Percentiles rank a stretch among this genome's conserved stretches.
phyloP scores from a whole-genome alignment of 352 stramenopile species.

The Phytophthora ramorum region DNA sequence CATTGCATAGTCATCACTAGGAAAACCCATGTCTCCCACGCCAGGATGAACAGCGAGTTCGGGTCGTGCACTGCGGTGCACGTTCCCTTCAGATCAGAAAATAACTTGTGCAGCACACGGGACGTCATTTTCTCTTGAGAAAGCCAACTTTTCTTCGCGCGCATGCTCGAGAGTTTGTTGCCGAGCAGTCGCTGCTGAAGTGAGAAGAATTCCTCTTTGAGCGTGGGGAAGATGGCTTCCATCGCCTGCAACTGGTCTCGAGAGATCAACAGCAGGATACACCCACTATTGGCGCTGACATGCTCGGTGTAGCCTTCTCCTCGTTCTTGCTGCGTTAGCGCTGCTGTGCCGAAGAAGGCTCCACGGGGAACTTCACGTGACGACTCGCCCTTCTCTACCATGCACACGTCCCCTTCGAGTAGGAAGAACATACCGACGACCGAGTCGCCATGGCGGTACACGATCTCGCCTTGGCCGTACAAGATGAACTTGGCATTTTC shows the following conservation, averaged over 20 bases:
- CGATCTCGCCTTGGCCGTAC: constrained; percentile 59
- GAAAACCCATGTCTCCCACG: constrained; percentile 68
- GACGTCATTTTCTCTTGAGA: constrained; percentile 6
- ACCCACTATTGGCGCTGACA: constrained; percentile 55
- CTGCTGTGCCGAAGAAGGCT: constrained; percentile 54
- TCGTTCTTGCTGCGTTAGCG: constrained; percentile 44
- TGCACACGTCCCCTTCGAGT: constrained; percentile 56
- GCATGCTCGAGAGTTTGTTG: constrained; percentile 30
- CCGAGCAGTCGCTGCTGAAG: constrained; percentile 48
- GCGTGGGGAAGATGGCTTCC: constrained; percentile 52
- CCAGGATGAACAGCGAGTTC: constrained; percentile 48
- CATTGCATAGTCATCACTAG: constrained; percentile 59
- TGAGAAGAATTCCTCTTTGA: constrained; percentile 50
- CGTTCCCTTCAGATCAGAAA: not conserved
- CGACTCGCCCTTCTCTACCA: constrained; percentile 29
- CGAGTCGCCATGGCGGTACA: constrained; percentile 61
- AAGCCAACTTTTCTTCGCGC: not conserved
- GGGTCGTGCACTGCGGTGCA: constrained; percentile 34
- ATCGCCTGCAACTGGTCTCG: constrained; percentile 52
- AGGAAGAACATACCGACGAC: constrained; percentile 63
- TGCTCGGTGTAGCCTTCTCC: constrained; percentile 55
- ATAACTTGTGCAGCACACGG: not conserved
- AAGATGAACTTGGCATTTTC: constrained; percentile 56
- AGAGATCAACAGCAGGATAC: constrained; percentile 55
- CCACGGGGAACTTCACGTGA: constrained; percentile 38